Evolutionary conservation across 1,139 yeast species (phyloP).

Genomic region (Lodderomyces oxycetoniae): DNA sequence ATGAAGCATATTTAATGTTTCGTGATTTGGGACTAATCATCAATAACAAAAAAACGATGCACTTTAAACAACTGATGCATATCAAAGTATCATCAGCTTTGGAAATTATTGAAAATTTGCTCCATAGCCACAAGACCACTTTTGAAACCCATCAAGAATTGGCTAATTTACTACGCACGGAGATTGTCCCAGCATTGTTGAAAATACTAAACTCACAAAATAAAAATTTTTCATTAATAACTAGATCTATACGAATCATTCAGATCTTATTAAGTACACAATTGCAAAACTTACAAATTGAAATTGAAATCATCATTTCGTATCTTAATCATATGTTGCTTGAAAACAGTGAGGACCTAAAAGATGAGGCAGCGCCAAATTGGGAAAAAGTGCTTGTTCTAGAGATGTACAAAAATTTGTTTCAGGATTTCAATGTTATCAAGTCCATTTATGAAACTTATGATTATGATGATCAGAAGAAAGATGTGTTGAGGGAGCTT

Average conservation of each 20-base stretch:
- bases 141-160: slow-evolving; percentile 63
- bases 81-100: slow-evolving; percentile 68
- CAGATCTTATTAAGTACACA: slow-evolving; percentile 58
- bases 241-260: slow-evolving; percentile 70
- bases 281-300: slow-evolving; percentile 59
- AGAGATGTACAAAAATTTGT: slow-evolving; percentile 63
- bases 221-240: slow-evolving; percentile 61
- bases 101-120: slow-evolving; percentile 71
- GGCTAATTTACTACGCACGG: slow-evolving; percentile 56
- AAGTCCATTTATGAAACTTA: slow-evolving; percentile 54
- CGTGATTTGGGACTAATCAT: slow-evolving; percentile 66
- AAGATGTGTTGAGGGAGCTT: slow-evolving; percentile 58
- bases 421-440: slow-evolving; percentile 52
- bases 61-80: slow-evolving; percentile 39
- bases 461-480: slow-evolving; percentile 55
- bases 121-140: slow-evolving; percentile 49
- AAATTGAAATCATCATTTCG: slow-evolving; percentile 75
- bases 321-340: slow-evolving; percentile 63
- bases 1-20: slow-evolving; percentile 67
- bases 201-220: slow-evolving; percentile 46
- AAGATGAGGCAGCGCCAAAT: slow-evolving; percentile 3
- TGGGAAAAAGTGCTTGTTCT: slow-evolving; percentile 76
- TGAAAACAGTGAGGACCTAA: slow-evolving; percentile 14
- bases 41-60: slow-evolving; percentile 53
- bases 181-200: slow-evolving; percentile 70